Evolutionary conservation across 805 yeast genomes (phyloP), one percentile per base, ranked within the genome.

Genomic region (Kurtzmaniella fragi): DNA sequence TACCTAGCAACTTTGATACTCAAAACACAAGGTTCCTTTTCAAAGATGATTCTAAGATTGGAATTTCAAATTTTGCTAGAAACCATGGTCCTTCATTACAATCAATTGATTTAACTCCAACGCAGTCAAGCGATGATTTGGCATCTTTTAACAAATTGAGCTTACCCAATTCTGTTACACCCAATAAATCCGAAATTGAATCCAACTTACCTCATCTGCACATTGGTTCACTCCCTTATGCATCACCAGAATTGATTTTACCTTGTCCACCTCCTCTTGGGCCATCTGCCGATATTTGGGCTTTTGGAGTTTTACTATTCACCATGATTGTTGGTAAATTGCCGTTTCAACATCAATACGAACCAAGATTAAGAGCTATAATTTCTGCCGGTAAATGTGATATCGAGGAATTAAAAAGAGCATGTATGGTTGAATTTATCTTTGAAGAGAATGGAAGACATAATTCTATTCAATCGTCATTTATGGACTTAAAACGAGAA

Each of bases 181-280:
- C 25, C 10, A 17, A 12, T 15, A 5, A 33, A 23, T 20, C 28
- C 46, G 57, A 47, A 17, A 54, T 60, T 15, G 71, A 68, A 37
- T 54, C 71, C 8, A 66, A 65, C 26, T 55, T 73, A 27, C 86
- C 86, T 1, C 84, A 80, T 53, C 64, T 78, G 16, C 83, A 82
- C 48, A 84, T 87, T 35, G 98, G 98, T 0, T 89, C 96, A 1
- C 67, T 90, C 26, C 96, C 97, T 0, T 90, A 88, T 57, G 95
- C 96, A 0, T 77, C 95, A 0, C 98, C 98, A 0, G 96, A 90
- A 55, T 67, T 88, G 13, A 62, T 89, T 31, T 64, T 67, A 31
- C 82, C 84, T 1, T 69, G 70, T 32, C 85, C 88, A 4, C 65
- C 80, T 52, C 66, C 81, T 43, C 53, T 77, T 40, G 82, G 83